These are phyloP conservation scores for Sugiyamaella grinbergsii DNA, from an alignment of 1,139 yeast genomes.

Conservation along the genomic window DNA sequence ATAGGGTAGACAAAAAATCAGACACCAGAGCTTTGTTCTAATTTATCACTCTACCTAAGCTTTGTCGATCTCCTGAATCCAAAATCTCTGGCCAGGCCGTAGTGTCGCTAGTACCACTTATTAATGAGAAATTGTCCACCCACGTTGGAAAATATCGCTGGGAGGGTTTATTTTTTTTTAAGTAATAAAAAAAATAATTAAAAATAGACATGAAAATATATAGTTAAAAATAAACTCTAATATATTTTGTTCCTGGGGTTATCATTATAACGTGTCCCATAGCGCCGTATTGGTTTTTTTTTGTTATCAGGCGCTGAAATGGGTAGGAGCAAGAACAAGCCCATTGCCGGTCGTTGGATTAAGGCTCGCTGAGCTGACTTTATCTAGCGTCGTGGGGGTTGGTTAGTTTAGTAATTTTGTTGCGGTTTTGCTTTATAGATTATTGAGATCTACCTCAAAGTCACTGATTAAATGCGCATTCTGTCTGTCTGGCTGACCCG, in stretches of 20 bases:
- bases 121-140: background rate
- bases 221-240: too few relatives aligned
- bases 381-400: too few relatives aligned
- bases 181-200: background rate
- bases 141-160: background rate
- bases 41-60: background rate
- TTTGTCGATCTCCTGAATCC: background rate
- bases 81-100: too few relatives aligned
- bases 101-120: background rate
- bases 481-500: too few relatives aligned
- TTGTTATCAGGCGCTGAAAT: background rate
- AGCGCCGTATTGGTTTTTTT: conserved; percentile 6
- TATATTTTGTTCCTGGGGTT: too few relatives aligned
- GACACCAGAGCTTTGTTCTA: background rate
- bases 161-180: too few relatives aligned
- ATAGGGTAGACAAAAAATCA: background rate
- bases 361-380: too few relatives aligned
- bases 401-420: too few relatives aligned
- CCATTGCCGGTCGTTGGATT: too few relatives aligned
- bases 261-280: conserved; percentile 10
- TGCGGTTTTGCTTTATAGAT: too few relatives aligned
- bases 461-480: too few relatives aligned
- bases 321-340: background rate
- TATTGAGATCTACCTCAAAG: too few relatives aligned
- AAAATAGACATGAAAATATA: background rate